Percentiles rank a stretch among this genome's conserved stretches.
phyloP scores from a whole-genome alignment of 2,329 filamentous ascomycete genomes.

The Rhexocercosporidium sp. region DNA sequence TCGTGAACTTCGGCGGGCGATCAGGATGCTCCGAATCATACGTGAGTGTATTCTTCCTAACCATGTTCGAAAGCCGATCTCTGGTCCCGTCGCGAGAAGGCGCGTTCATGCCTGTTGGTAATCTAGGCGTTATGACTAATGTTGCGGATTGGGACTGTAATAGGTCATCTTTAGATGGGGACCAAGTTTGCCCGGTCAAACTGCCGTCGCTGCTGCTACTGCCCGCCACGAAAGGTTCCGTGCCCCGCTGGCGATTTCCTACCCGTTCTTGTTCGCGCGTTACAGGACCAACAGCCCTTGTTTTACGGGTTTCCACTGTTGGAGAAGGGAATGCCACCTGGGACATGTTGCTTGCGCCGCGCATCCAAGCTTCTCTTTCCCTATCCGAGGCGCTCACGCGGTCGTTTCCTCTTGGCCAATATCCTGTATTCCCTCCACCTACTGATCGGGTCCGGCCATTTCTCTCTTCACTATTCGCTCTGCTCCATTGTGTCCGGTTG shows the following conservation, averaged over 20 bases:
- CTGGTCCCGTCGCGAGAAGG: not conserved
- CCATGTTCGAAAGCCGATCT: not conserved
- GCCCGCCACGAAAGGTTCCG: not conserved
- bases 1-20: constrained; percentile 26
- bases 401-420: constrained; percentile 4
- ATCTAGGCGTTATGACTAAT: not conserved
- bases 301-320: not conserved
- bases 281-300: not conserved
- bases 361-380: constrained; percentile 9
- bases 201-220: not conserved
- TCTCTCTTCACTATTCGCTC: not conserved
- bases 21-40: constrained; percentile 30
- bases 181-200: not conserved
- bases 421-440: constrained; percentile 1
- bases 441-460: not conserved
- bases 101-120: not conserved
- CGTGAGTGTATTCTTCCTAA: constrained; percentile 26
- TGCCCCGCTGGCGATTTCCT: not conserved
- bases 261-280: not conserved
- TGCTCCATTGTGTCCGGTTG: constrained; percentile 18
- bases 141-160: constrained; percentile 4
- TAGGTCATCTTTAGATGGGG: not conserved
- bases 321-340: not conserved
- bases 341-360: not conserved
- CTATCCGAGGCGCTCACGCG: not conserved